A percentile compares a stretch with the other conserved stretches of the same genome.
These are phyloP conservation scores for Dothideomycetidae sp. DNA, from an alignment of 2,329 filamentous ascomycete species.

Conservation along the genomic window DNA sequence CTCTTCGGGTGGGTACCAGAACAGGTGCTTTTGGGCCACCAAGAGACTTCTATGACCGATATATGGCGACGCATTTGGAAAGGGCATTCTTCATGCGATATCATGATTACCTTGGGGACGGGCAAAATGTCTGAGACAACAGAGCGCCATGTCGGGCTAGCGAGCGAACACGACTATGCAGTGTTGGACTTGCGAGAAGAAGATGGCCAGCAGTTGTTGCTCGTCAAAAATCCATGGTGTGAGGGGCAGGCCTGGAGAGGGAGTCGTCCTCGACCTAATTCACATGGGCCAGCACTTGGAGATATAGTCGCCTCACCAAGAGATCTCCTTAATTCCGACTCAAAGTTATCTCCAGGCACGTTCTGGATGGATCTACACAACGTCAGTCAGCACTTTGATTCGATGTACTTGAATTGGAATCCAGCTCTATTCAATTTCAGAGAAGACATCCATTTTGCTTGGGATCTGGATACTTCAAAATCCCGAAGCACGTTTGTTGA, in stretches of 20 bases:
- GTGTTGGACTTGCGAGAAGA: constrained; percentile 63
- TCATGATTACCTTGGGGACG: constrained; percentile 81
- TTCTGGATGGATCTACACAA: constrained; percentile 91
- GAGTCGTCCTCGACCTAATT: constrained; percentile 15
- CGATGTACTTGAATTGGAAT: constrained; percentile 96
- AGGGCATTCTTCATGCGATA: constrained; percentile 62
- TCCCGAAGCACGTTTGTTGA: constrained; percentile 52
- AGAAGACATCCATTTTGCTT: constrained; percentile 81
- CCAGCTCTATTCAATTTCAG: constrained; percentile 66
- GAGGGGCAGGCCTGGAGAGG: constrained; percentile 64
- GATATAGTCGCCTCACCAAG: constrained; percentile 19
- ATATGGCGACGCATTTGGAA: constrained; percentile 67
- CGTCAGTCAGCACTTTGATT: constrained; percentile 83
- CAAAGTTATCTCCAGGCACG: constrained; percentile 47
- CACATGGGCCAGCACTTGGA: constrained; percentile 1
- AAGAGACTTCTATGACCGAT: constrained; percentile 60
- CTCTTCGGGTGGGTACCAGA: constrained; percentile 94
- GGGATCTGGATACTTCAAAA: constrained; percentile 41
- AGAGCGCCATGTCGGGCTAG: constrained; percentile 66
- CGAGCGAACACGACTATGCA: constrained; percentile 87
- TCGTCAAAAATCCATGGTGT: constrained; percentile 95
- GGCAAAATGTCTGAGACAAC: constrained; percentile 64
- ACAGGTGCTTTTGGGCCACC: constrained; percentile 67
- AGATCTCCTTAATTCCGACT: constrained; percentile 24
- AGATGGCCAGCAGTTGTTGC: constrained; percentile 49